Base-by-base conservation (phyloP, 1,284 basidiomycete genomes). In the Cryptococcus sp. region DNA sequence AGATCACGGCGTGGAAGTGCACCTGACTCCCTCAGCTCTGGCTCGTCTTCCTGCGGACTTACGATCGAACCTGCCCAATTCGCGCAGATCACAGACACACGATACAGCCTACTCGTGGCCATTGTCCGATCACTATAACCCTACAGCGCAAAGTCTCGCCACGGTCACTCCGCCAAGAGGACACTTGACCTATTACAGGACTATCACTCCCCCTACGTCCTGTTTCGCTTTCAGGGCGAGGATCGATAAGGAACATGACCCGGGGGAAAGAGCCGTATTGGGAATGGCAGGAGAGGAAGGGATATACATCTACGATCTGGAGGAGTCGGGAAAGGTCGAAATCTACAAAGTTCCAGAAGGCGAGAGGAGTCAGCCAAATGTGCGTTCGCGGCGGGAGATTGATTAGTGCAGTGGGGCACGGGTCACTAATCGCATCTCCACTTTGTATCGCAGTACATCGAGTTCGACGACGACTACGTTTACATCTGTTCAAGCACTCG, bases 401-500 rank as follows among this genome's bases (percentile, higher is more conserved):
- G 39, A 4, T 25, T 5, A 3, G 20, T 23, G 17, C 16, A 40
- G 5, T n/a, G 25, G 5, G 2, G 20, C 15, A n/a, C 40, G 10
- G 16, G 23, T 39, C 15, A 41, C 8, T 22, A n/a, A 23, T 22
- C 19, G 10, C 27, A 25, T 50, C 10, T 15, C 27, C 11, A 17
- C 27, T n/a, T 31, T 31, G 5, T 20, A 17, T 20, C 42, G n/a
- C 59, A 77, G 74, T 78, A 78, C 54, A 67, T 78, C 47, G 77
- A 78, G 49, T 68, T 78, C 42, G 77, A 78, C 59, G 74, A 78
- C 51, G 63, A 75, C 17, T 70, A 59, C 56, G 59, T 77, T 31
- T 78, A 75, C 53, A 35, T 77, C 48, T 77, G 75, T 54, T 55
- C 59, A 16, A 39, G 46, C 15, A 15, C 35, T 5, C 60, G 65